A percentile compares a stretch with the other conserved stretches of the same genome.
Conservation (phyloP, 2,329 filamentous ascomycete species). For the Thermomyces lanuginosus region DNA sequence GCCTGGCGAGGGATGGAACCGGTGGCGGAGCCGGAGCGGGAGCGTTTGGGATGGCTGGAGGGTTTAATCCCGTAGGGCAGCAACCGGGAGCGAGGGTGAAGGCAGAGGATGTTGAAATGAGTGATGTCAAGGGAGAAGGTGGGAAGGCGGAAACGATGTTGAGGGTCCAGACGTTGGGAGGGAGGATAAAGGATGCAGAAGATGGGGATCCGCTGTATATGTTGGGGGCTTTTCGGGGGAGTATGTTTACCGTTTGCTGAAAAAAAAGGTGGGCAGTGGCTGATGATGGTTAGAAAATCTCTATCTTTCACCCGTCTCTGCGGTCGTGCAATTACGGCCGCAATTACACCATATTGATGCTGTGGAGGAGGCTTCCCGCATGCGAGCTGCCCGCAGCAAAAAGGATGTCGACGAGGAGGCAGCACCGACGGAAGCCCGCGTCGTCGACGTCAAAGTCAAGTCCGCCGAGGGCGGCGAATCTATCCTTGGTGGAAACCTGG, state of each 20-base stretch:
- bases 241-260: conserved; percentile 34
- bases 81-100: conserved; percentile 11
- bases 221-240: conserved; percentile 74
- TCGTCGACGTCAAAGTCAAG: conserved; percentile 79
- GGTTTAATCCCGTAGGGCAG: conserved; percentile 43
- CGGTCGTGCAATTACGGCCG: conserved; percentile 74
- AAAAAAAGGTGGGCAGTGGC: not conserved
- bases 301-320: conserved; percentile 68
- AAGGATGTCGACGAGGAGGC: conserved; percentile 29
- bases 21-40: too few species aligned
- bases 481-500: conserved; percentile 53
- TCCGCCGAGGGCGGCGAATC: conserved; percentile 51
- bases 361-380: conserved; percentile 44
- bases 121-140: conserved; percentile 11
- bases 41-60: conserved; percentile 53
- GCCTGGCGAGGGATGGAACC: conserved; percentile 32
- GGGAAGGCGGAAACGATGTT: conserved; percentile 39
- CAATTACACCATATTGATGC: conserved; percentile 91
- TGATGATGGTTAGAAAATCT: conserved; percentile 2
- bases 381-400: conserved; percentile 17
- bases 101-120: conserved; percentile 16
- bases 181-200: conserved; percentile 54
- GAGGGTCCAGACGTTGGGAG: conserved; percentile 68
- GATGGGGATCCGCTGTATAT: conserved; percentile 65
- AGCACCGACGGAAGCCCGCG: conserved; percentile 43